A percentile compares a stretch with the other conserved stretches of the same genome.
These are phyloP conservation scores for Babesia ovis DNA, from an alignment of 169 alveolate genomes.

Conservation along the genomic window DNA sequence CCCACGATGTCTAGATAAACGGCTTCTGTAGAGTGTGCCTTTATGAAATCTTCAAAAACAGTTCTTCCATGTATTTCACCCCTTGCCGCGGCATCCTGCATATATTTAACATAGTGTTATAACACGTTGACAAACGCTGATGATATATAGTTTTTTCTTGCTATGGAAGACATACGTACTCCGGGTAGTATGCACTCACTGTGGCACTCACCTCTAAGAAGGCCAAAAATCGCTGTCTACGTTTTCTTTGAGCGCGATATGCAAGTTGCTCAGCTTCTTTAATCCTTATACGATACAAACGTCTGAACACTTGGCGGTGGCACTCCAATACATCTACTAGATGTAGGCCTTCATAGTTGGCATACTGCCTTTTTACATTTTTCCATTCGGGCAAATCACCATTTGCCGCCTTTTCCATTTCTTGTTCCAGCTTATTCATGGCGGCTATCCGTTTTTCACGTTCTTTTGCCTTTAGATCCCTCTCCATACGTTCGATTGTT, in stretches of 20 bases:
- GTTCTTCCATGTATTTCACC: conserved; percentile 52
- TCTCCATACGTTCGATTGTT: conserved; percentile 69
- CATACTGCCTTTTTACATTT: conserved; percentile 61
- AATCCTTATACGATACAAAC: conserved; percentile 51
- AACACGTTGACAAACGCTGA: background rate
- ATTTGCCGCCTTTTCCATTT: conserved; percentile 47
- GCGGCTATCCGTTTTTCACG: conserved; percentile 60
- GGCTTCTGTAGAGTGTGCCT: conserved; percentile 64
- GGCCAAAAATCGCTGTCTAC: conserved; percentile 73
- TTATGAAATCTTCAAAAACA: conserved; percentile 43
- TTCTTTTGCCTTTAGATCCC: conserved; percentile 61
- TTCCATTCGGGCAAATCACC: conserved; percentile 68
- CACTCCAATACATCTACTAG: conserved; percentile 70
- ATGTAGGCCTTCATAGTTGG: conserved; percentile 69
- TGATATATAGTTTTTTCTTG: background rate
- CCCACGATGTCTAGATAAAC: conserved; percentile 66
- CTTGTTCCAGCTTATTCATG: conserved; percentile 63
- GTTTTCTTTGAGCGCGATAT: conserved; percentile 73
- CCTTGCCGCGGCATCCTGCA: conserved; percentile 44
- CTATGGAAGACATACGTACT: background rate
- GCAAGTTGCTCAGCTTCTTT: conserved; percentile 65
- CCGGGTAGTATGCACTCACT: background rate
- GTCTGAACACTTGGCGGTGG: conserved; percentile 71
- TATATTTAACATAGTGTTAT: background rate
- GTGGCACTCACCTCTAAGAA: conserved; percentile 65